Evolutionary conservation across 208 protist species (phyloP).

Genomic region (Hexamita inflata): DNA sequence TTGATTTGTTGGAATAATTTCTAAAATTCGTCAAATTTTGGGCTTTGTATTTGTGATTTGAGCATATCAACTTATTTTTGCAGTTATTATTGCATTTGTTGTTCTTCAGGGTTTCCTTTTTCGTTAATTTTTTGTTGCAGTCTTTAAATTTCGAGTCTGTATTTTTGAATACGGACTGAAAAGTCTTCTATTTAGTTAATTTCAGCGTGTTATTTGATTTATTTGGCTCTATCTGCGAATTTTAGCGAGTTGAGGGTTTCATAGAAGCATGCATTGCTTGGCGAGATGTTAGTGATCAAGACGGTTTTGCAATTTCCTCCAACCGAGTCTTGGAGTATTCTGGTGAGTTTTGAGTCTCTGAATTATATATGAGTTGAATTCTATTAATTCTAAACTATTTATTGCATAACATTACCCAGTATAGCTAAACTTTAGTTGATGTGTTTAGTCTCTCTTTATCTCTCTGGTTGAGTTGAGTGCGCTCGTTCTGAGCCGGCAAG

Average conservation of each 20-base stretch:
- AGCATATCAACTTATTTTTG: too few relatives aligned
- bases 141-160: too few relatives aligned
- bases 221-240: slow-evolving; percentile 10
- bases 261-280: background rate
- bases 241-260: slow-evolving; percentile 1
- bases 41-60: too few relatives aligned
- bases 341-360: slow-evolving; percentile 48
- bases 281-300: background rate
- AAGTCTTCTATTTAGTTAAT: slow-evolving; percentile 2
- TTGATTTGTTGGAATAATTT: too few relatives aligned
- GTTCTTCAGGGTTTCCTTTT: too few relatives aligned
- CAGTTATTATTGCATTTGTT: too few relatives aligned
- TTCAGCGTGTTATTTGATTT: background rate
- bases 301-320: slow-evolving; percentile 43
- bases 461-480: background rate
- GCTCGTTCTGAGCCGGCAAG: slow-evolving; percentile 36
- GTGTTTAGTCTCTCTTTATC: slow-evolving; percentile 8
- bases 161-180: too few relatives aligned
- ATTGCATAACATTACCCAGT: slow-evolving; percentile 26
- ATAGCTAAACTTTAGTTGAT: slow-evolving; percentile 28
- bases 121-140: too few relatives aligned
- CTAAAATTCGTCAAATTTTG: too few relatives aligned
- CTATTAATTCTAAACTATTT: background rate
- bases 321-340: slow-evolving; percentile 45
- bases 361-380: slow-evolving; percentile 28